phyloP scores from a whole-genome alignment of 2,329 filamentous ascomycete genomes.

The Pseudogymnoascus sp. region DNA sequence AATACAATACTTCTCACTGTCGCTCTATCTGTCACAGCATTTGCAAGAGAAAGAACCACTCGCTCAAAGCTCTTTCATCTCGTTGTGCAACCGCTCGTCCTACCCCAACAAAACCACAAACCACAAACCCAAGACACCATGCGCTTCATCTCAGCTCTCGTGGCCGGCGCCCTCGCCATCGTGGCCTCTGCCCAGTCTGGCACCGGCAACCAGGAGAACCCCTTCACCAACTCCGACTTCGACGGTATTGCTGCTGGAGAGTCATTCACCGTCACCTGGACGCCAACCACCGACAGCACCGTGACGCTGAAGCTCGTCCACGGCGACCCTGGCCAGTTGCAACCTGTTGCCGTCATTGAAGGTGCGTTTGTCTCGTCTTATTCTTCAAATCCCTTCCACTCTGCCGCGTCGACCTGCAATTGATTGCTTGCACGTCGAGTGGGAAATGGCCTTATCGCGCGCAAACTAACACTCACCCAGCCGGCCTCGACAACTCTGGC shows the following conservation, averaged over 20 bases:
- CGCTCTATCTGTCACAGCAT: neutral
- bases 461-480: conserved; percentile 12
- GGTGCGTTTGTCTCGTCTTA: conserved; percentile 8
- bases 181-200: conserved; percentile 11
- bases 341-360: conserved; percentile 12
- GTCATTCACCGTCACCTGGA: conserved; percentile 15
- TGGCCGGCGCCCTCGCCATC: conserved; percentile 13
- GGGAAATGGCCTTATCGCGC: neutral
- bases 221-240: conserved; percentile 19
- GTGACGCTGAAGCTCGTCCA: conserved; percentile 16
- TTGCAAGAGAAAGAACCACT: neutral
- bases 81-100: neutral
- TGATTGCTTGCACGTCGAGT: neutral
- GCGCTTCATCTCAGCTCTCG: conserved; percentile 18
- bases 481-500: conserved; percentile 11
- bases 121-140: conserved; percentile 14
- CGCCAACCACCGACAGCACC: conserved; percentile 14
- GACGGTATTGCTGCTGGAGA: conserved; percentile 11
- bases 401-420: neutral
- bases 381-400: neutral
- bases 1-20: neutral
- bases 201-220: conserved; percentile 10
- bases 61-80: neutral
- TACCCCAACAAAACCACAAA: neutral
- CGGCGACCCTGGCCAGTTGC: conserved; percentile 11